Base-by-base conservation (phyloP, 768 basidiomycete species). In the Russula emetica region DNA sequence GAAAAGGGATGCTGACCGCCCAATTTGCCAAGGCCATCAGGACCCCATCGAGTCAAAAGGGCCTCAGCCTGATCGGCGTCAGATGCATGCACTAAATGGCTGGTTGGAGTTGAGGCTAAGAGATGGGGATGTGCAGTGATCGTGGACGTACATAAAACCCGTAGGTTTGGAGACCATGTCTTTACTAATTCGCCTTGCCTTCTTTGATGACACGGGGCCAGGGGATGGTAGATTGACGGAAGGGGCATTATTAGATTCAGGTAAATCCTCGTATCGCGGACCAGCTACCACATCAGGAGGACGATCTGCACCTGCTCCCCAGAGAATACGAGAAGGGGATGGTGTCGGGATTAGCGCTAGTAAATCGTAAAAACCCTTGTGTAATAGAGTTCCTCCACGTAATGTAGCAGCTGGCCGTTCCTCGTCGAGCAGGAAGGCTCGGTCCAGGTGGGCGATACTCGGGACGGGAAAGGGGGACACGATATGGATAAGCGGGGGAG, bases 291-390 rank as follows among this genome's bases (percentile, higher is more conserved):
- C 74, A 63, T 81, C 80, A 14, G 70, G 68, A 56, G 67, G 72
- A 62, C 63, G 78, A 58, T 67, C 60, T 38, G 55, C 61, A 49
- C 38, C 44, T 54, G 71, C 80, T 66, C 82, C 81, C 78, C 85
- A 86, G 54, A 85, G 77, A 63, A 88, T 77, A 47, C 86, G 80
- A 56, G 87, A 88, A 20, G 88, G 83, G 52, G 85, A 75, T 26
- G 79, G 86, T 3, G 78, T 74, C 47, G 86, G 87, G 67, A 90
- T 88, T 78, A 91, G 82, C 28, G 90, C 80, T 42, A 92, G 79
- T 34, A 93, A 81, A 78, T 92, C 89, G 75, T 91, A 93, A 79
- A 92, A 92, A n/a, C 90, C 92, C 68, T 90, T 88, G 81, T 94
- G 91, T 44, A 93, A 77, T 58, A 92, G 76, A 8, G 89, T 89